Conservation (phyloP, 768 basidiomycete genomes). For the Suillus variegatus region DNA sequence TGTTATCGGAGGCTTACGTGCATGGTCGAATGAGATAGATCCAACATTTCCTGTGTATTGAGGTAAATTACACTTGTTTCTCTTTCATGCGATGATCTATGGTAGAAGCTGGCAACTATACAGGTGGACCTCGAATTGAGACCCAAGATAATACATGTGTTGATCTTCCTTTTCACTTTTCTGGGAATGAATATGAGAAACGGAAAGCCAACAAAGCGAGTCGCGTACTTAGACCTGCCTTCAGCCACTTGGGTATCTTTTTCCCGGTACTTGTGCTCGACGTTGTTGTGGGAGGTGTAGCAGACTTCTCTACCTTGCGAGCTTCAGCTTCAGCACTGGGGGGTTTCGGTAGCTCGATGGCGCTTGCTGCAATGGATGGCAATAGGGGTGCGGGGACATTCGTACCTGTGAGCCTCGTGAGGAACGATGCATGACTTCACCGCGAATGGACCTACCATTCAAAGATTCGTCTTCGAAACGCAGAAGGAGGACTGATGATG, state of each 20-base stretch:
- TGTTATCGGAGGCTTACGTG: conserved; percentile 78
- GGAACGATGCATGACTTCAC: conserved; percentile 4
- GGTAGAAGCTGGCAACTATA: conserved; percentile 2
- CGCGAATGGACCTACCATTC: conserved; percentile 50
- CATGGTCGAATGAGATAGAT: conserved; percentile 80
- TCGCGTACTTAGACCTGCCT: conserved; percentile 59
- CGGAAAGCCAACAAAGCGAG: background rate
- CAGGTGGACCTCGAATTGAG: background rate
- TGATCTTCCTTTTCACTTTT: conserved; percentile 35
- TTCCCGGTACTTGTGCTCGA: conserved; percentile 34
- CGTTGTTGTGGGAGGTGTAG: conserved; percentile 13
- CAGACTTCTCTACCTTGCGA: conserved; percentile 11
- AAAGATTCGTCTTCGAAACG: conserved; percentile 72
- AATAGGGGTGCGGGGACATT: conserved; percentile 65
- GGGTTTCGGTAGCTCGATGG: conserved; percentile 68
- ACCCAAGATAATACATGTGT: conserved; percentile 9
- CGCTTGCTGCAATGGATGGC: conserved; percentile 53
- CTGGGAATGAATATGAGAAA: conserved; percentile 13
- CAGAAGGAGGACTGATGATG: conserved; percentile 76
- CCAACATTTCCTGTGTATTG: conserved; percentile 79
- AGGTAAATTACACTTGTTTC: conserved; percentile 15
- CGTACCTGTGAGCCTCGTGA: conserved; percentile 41
- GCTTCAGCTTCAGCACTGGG: conserved; percentile 35
- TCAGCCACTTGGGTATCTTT: conserved; percentile 83
- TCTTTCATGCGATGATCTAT: conserved; percentile 2